Evolutionary conservation across 257 asterid genomes (phyloP), one percentile per base, ranked within the genome.

Genomic region (Ocimum tenuiflorum): DNA sequence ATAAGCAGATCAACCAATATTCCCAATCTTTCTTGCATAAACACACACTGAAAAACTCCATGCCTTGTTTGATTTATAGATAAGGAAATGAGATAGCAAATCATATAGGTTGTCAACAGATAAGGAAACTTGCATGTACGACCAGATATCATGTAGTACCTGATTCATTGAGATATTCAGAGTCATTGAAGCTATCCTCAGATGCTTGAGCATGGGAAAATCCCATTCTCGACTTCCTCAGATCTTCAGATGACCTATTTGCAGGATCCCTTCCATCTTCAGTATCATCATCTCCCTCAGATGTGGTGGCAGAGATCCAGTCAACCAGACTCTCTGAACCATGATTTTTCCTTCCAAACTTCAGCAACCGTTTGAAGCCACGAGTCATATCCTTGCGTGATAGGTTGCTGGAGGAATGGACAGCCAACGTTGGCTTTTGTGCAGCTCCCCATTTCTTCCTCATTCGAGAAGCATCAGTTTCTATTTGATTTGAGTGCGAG

Each of bases 221-320:
- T 71, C 94, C 89, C 97, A 91, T 88, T 75, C 96, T 88, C 20
- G 96, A 91, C 82, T 86, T 88, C 76, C 89, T 81, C 35, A 86
- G 78, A 73, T 88, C 97, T 68, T 88, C 95, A 13, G 95, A 85
- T 54, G 81, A 85, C 60, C 91, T 85, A 69, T 80, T 77, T 74
- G 91, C 70, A 70, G 80, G 82, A 79, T 91, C 96, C 43, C 86
- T 81, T 45, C 94, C 94, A 80, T 91, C 97, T 78, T 91, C 96
- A 7, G 87, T 73, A 69, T 91, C 97, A 70, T 91, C 96, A 51
- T 91, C 96, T 72, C 97, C 97, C 77, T 91, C 97, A 60, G 97
- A 91, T 68, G 97, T 91, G 65, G 97, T 91, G 31, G 88, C 97
- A 48, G 97, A 88, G 63, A 91, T 81, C 97, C 96, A 91, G 73